phyloP scores from a whole-genome alignment of 805 yeast species.

The Debaryomyces prosopidis region DNA sequence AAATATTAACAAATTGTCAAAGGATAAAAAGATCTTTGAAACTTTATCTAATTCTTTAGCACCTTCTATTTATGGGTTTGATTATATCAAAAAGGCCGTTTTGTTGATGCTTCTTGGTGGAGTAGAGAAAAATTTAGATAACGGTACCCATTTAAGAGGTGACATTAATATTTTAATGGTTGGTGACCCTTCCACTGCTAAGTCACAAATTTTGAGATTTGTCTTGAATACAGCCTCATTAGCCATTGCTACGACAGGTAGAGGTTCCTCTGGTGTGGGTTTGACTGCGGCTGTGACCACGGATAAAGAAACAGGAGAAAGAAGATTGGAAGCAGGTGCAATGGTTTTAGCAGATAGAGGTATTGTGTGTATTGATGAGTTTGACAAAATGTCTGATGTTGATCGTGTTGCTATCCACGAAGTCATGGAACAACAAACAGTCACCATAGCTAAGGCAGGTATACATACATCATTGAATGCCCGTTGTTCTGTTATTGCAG shows the following conservation, averaged over 20 bases:
- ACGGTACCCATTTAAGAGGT: conserved; percentile 97
- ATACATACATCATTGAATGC: conserved; percentile 96
- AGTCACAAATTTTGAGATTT: conserved; percentile 91
- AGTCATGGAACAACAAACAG: conserved; percentile 99
- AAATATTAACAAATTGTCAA: conserved; percentile 77
- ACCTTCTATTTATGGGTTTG: conserved; percentile 94
- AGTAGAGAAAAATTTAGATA: conserved; percentile 86
- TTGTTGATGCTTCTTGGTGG: conserved; percentile 91
- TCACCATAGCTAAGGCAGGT: conserved; percentile 97
- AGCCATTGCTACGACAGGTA: conserved; percentile 97
- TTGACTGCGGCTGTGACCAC: conserved; percentile 97
- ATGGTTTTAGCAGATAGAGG: conserved; percentile 99
- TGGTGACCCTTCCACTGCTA: conserved; percentile 98
- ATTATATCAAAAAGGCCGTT: conserved; percentile 86
- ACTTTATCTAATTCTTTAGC: conserved; percentile 84
- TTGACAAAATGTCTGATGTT: conserved; percentile 95
- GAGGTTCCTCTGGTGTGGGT: conserved; percentile 99
- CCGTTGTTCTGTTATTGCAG: conserved; percentile 94
- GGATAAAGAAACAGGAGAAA: conserved; percentile 95
- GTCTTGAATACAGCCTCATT: conserved; percentile 92
- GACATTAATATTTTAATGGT: conserved; percentile 95
- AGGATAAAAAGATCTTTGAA: conserved; percentile 71
- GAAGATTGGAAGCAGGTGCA: conserved; percentile 97
- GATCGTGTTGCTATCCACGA: conserved; percentile 99
- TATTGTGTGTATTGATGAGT: conserved; percentile 96